These are phyloP conservation scores for Leccinum rimulosum DNA, from an alignment of 768 basidiomycete species.

Conservation along the genomic window DNA sequence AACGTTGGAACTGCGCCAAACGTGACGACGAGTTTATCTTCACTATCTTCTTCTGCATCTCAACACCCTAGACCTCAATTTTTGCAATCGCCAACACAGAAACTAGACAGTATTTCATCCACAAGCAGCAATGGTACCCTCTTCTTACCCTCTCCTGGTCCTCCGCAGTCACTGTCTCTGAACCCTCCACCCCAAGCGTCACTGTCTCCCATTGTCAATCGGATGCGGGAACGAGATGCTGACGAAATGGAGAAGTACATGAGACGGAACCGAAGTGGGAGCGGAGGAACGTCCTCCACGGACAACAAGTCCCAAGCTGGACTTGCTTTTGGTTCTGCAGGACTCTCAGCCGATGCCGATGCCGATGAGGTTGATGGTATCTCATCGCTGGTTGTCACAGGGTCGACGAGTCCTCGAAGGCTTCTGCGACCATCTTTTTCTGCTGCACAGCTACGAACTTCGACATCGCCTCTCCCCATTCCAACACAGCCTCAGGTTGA, in stretches of 20 bases:
- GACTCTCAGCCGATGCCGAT: constrained; percentile 52
- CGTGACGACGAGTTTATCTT: constrained; percentile 46
- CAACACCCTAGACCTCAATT: constrained; percentile 42
- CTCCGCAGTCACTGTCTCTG: constrained; percentile 34
- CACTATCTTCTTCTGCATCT: constrained; percentile 62
- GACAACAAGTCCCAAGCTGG: constrained; percentile 65
- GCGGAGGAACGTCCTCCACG: constrained; percentile 68
- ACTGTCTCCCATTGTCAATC: constrained; percentile 74
- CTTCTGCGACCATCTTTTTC: constrained; percentile 70
- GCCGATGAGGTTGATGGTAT: constrained; percentile 54
- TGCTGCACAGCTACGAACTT: constrained; percentile 69
- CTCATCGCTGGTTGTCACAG: constrained; percentile 44
- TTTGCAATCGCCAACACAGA: constrained; percentile 45
- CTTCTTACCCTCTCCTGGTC: constrained; percentile 36
- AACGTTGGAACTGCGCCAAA: constrained; percentile 39
- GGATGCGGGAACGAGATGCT: constrained; percentile 81
- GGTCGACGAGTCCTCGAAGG: constrained; percentile 57
- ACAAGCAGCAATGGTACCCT: constrained; percentile 39
- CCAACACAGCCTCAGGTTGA: constrained; percentile 41
- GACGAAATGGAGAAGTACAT: constrained; percentile 88
- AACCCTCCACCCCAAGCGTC: constrained; percentile 42
- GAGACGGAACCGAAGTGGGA: constrained; percentile 78
- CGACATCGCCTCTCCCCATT: constrained; percentile 37
- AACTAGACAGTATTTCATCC: constrained; percentile 28
- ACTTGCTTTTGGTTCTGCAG: constrained; percentile 44